These are phyloP conservation scores for Aspergillus panamensis DNA, from an alignment of 495 filamentous ascomycete species.

Conservation along the genomic window DNA sequence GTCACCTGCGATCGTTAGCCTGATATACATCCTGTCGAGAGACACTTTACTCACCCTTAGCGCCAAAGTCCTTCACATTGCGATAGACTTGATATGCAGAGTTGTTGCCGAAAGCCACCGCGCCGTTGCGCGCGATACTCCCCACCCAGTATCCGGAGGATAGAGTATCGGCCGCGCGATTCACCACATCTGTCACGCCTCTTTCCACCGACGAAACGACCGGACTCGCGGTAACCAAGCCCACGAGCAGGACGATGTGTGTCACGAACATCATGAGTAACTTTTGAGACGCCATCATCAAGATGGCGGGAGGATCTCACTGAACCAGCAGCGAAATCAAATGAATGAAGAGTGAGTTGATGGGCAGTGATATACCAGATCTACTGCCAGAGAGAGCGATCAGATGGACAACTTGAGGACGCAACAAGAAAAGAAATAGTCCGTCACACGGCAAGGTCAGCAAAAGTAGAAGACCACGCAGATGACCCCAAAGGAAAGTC, in stretches of 20 bases:
- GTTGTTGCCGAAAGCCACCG: slow-evolving; percentile 57
- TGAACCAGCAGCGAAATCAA: slow-evolving; percentile 37
- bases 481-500: slow-evolving; percentile 6
- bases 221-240: slow-evolving; percentile 43
- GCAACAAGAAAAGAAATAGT: not conserved
- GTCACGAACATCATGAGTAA: slow-evolving; percentile 33
- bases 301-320: slow-evolving; percentile 24
- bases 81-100: slow-evolving; percentile 71
- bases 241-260: slow-evolving; percentile 38
- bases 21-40: slow-evolving; percentile 16
- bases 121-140: slow-evolving; percentile 66
- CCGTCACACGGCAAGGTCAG: slow-evolving; percentile 22
- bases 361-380: slow-evolving; percentile 13
- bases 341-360: not conserved
- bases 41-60: slow-evolving; percentile 48
- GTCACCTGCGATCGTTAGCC: slow-evolving; percentile 51
- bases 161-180: not conserved
- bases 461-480: not conserved
- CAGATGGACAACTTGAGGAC: slow-evolving; percentile 7
- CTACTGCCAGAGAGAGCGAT: slow-evolving; percentile 13
- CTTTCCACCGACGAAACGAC: slow-evolving; percentile 24
- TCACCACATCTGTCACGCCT: slow-evolving; percentile 4
- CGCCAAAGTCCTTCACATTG: slow-evolving; percentile 83
- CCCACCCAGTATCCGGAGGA: slow-evolving; percentile 67
- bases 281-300: slow-evolving; percentile 30